Percentiles rank a stretch among this genome's conserved stretches.
Evolutionary conservation across 768 basidiomycete species (phyloP).

Genomic region (Agaricus sinodeliciosus): DNA sequence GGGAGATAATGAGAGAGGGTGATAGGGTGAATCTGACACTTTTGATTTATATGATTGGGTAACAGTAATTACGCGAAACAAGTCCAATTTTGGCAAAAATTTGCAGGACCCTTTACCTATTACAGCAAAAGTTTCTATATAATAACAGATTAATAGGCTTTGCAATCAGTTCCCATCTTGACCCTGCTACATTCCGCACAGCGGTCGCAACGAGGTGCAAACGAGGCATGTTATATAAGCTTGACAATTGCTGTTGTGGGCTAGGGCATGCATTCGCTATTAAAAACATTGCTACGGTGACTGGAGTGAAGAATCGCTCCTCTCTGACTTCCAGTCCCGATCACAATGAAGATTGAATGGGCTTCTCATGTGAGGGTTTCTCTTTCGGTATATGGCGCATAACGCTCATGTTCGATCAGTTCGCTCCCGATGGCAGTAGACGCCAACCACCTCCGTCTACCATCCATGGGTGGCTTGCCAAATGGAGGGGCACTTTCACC

Average conservation of each 20-base stretch:
- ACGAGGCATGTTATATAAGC: slow-evolving; percentile 13
- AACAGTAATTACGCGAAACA: too few relatives aligned
- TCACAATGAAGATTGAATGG: slow-evolving; percentile 49
- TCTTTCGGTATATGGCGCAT: too few relatives aligned
- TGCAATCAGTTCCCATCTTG: too few relatives aligned
- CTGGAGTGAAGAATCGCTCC: slow-evolving; percentile 4
- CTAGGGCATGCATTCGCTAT: slow-evolving; percentile 9
- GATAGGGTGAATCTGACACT: neutral
- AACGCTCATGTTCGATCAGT: slow-evolving; percentile 20
- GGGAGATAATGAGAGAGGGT: slow-evolving; percentile 1
- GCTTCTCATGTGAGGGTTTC: slow-evolving; percentile 29
- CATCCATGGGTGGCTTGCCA: slow-evolving; percentile 76
- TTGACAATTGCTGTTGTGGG: neutral
- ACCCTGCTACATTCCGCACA: too few relatives aligned
- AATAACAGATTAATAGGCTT: too few relatives aligned
- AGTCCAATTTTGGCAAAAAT: too few relatives aligned
- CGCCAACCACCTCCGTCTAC: slow-evolving; percentile 45
- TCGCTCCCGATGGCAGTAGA: slow-evolving; percentile 36
- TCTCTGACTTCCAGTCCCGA: neutral
- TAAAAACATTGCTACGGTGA: slow-evolving; percentile 4
- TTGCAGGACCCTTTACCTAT: too few relatives aligned
- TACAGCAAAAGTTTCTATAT: too few relatives aligned
- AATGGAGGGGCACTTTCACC: slow-evolving; percentile 64
- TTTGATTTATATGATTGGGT: too few relatives aligned
- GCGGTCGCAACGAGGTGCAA: slow-evolving; percentile 4